Conservation (phyloP, 495 filamentous ascomycete species). For the Penicillium goetzii region DNA sequence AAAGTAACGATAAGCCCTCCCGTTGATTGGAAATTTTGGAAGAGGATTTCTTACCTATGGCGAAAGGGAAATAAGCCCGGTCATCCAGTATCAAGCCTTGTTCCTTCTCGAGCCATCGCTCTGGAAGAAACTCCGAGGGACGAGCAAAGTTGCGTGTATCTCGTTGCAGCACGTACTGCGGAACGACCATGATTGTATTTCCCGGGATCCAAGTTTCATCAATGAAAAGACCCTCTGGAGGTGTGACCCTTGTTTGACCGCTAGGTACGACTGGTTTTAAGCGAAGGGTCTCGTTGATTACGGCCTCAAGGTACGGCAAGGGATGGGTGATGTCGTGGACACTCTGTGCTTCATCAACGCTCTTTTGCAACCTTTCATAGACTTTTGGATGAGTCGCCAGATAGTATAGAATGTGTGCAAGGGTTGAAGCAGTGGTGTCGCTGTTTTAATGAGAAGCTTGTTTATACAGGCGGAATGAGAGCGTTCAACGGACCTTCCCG, state of each 20-base stretch:
- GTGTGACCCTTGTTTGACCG: slow-evolving; percentile 39
- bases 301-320: slow-evolving; percentile 47
- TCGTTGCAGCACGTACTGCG: slow-evolving; percentile 37
- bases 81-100: slow-evolving; percentile 49
- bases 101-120: slow-evolving; percentile 53
- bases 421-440: slow-evolving; percentile 38
- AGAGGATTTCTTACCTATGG: slow-evolving; percentile 35
- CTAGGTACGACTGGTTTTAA: slow-evolving; percentile 53
- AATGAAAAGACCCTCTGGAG: slow-evolving; percentile 30
- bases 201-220: slow-evolving; percentile 36
- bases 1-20: background rate
- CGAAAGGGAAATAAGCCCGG: slow-evolving; percentile 57
- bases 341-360: slow-evolving; percentile 20
- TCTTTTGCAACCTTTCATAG: slow-evolving; percentile 28
- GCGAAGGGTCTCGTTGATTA: slow-evolving; percentile 59
- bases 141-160: slow-evolving; percentile 41
- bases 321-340: background rate
- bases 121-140: slow-evolving; percentile 55
- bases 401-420: slow-evolving; percentile 44
- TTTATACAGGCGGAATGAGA: background rate
- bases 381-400: slow-evolving; percentile 36
- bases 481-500: slow-evolving; percentile 31
- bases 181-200: slow-evolving; percentile 33
- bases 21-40: background rate
- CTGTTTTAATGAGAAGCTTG: slow-evolving; percentile 14